These are phyloP conservation scores for Penicillium dipodomyicola DNA, from an alignment of 495 filamentous ascomycete genomes.

Conservation along the genomic window DNA sequence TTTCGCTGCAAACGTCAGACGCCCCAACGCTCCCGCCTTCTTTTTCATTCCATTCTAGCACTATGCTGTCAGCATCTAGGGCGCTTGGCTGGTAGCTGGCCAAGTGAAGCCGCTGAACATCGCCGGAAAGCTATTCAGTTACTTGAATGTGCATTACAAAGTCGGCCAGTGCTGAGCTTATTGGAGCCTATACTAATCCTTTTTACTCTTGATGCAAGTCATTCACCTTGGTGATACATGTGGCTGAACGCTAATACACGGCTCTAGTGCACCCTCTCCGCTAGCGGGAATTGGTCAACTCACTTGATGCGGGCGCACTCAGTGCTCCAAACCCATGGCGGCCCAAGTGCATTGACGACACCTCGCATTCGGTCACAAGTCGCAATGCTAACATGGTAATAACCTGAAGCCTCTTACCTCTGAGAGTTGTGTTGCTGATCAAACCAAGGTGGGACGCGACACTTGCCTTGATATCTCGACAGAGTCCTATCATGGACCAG, in stretches of 20 bases:
- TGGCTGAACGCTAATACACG: neutral
- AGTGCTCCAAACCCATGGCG: slow-evolving; percentile 17
- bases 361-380: slow-evolving; percentile 23
- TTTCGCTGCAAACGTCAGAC: slow-evolving; percentile 15
- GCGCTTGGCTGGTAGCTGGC: slow-evolving; percentile 6
- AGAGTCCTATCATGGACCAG: slow-evolving; percentile 21
- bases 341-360: slow-evolving; percentile 8
- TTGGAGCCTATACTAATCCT: slow-evolving; percentile 22
- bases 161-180: neutral
- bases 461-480: slow-evolving; percentile 26
- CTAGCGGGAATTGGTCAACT: slow-evolving; percentile 16
- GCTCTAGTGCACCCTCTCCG: slow-evolving; percentile 18
- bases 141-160: slow-evolving; percentile 11
- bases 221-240: neutral
- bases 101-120: slow-evolving; percentile 14
- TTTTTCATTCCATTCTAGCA: slow-evolving; percentile 23
- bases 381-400: slow-evolving; percentile 29
- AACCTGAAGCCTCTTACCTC: neutral
- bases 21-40: slow-evolving; percentile 7
- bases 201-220: slow-evolving; percentile 23
- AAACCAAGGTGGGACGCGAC: slow-evolving; percentile 30
- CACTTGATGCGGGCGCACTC: slow-evolving; percentile 10
- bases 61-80: slow-evolving; percentile 21
- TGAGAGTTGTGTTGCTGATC: neutral
- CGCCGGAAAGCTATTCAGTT: slow-evolving; percentile 17